Conservation (phyloP, 768 basidiomycete species). For the Pholiota conissans region DNA sequence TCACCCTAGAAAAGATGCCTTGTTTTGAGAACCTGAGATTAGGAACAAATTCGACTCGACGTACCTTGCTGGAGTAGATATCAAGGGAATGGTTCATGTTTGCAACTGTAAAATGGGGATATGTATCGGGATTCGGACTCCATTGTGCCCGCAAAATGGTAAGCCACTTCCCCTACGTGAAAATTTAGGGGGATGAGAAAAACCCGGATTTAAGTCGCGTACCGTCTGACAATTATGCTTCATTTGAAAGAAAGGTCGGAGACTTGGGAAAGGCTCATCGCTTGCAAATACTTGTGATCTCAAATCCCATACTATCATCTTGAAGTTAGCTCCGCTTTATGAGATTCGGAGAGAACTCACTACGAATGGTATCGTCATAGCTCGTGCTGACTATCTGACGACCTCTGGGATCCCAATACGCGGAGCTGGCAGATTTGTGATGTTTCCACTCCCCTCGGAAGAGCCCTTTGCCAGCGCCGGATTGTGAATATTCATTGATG, state of each 20-base stretch:
- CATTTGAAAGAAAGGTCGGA: constrained; percentile 62
- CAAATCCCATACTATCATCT: constrained; percentile 72
- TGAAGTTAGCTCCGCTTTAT: constrained; percentile 9
- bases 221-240: constrained; percentile 84
- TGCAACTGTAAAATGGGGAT: constrained; percentile 84
- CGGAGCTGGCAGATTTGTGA: constrained; percentile 77
- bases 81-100: constrained; percentile 80
- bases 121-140: constrained; percentile 75
- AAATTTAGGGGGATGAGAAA: not conserved
- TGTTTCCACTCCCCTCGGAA: constrained; percentile 70
- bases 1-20: constrained; percentile 54
- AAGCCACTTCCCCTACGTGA: constrained; percentile 73
- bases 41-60: not conserved
- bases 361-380: constrained; percentile 75
- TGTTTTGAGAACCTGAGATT: not conserved
- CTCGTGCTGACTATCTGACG: constrained; percentile 80
- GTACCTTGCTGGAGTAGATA: constrained; percentile 71
- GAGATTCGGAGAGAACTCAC: constrained; percentile 41
- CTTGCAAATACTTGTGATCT: constrained; percentile 48
- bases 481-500: constrained; percentile 49
- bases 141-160: constrained; percentile 78
- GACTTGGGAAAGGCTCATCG: constrained; percentile 52
- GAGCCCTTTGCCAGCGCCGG: constrained; percentile 51
- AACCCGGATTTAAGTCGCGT: constrained; percentile 17
- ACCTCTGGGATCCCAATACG: constrained; percentile 85